Evolutionary conservation across 2,329 filamentous ascomycete species (phyloP).

Genomic region (Calonectria crousiana): DNA sequence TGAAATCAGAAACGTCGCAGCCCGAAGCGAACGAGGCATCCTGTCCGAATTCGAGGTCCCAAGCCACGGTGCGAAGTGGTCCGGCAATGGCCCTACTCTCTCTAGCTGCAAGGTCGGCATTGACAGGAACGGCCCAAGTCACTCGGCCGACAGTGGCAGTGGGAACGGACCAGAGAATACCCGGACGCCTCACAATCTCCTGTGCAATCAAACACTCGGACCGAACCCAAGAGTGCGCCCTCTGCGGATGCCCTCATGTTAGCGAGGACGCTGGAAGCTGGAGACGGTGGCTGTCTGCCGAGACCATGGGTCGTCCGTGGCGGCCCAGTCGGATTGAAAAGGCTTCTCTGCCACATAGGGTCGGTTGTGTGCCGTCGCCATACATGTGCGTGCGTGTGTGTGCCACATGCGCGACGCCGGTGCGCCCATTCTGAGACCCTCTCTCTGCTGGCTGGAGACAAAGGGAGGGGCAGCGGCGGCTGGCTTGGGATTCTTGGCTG

Average conservation of each 20-base stretch:
- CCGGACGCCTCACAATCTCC: conserved; percentile 25
- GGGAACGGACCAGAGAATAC: conserved; percentile 5
- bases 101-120: neutral
- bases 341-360: neutral
- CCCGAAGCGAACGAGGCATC: neutral
- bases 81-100: neutral
- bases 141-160: conserved; percentile 20
- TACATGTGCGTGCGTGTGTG: neutral
- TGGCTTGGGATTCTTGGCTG: neutral
- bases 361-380: neutral
- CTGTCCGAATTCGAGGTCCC: neutral
- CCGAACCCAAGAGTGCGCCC: conserved; percentile 1
- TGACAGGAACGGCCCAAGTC: neutral
- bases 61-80: neutral
- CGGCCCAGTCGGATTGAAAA: conserved; percentile 4
- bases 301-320: neutral
- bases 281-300: conserved; percentile 12
- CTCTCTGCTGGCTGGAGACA: neutral
- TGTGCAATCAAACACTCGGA: conserved; percentile 20
- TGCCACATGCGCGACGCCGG: neutral
- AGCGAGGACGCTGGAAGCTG: conserved; percentile 34
- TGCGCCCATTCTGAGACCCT: neutral
- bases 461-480: neutral
- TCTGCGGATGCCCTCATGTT: conserved; percentile 7
- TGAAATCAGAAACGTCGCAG: conserved; percentile 7